These are phyloP conservation scores for Zasmidium angulare DNA, from an alignment of 2,329 filamentous ascomycete species.

Conservation along the genomic window DNA sequence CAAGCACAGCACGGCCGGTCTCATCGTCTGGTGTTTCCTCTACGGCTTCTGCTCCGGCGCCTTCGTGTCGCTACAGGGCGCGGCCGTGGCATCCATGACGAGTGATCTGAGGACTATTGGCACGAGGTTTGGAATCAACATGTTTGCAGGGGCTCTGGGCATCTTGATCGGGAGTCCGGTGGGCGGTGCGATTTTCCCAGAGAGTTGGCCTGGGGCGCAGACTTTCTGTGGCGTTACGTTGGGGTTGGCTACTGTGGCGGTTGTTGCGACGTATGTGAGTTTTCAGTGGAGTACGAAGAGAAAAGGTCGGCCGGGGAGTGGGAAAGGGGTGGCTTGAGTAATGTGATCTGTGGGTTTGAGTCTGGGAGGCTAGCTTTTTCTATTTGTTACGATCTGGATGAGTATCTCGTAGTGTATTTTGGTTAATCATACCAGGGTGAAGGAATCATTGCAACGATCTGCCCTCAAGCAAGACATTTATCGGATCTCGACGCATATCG, in stretches of 20 bases:
- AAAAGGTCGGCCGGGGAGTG: too few species aligned
- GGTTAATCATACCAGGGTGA: too few species aligned
- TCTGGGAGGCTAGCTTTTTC: neutral
- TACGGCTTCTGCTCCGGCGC: slow-evolving; percentile 38
- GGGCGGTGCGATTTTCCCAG: slow-evolving; percentile 33
- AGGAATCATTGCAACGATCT: too few species aligned
- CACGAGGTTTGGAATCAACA: slow-evolving; percentile 36
- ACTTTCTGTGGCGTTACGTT: slow-evolving; percentile 33
- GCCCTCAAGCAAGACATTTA: too few species aligned
- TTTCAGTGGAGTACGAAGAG: slow-evolving; percentile 12
- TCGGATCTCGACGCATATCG: too few species aligned
- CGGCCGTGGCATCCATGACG: slow-evolving; percentile 34
- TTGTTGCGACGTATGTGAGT: slow-evolving; percentile 26
- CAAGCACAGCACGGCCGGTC: slow-evolving; percentile 25
- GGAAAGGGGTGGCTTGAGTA: slow-evolving; percentile 1
- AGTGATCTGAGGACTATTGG: slow-evolving; percentile 34
- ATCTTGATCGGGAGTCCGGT: slow-evolving; percentile 37
- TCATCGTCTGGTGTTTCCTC: slow-evolving; percentile 35
- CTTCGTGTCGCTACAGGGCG: slow-evolving; percentile 35
- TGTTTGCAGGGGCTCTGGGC: slow-evolving; percentile 34
- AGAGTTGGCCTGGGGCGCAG: slow-evolving; percentile 33
- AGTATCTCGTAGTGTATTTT: neutral
- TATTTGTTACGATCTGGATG: neutral
- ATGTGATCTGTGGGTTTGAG: neutral
- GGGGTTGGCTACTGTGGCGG: slow-evolving; percentile 22